Evolutionary conservation across 345 rosid genomes (phyloP).

Genomic region (Salix suchowensis): DNA sequence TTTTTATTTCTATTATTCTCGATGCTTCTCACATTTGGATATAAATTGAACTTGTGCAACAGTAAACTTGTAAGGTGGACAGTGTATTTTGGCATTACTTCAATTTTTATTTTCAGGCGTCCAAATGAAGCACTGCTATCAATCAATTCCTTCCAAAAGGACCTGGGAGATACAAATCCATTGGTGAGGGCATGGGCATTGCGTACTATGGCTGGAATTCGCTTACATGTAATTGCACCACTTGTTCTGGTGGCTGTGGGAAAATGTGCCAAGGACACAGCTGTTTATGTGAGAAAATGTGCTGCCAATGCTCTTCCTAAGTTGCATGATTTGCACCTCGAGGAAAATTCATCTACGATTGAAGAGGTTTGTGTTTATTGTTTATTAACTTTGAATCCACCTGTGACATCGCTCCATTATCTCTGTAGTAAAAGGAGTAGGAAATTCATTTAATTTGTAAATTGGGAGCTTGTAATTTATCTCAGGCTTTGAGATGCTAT

Average conservation of each 20-base stretch:
- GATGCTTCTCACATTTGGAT: neutral
- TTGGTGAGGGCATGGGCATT: conserved; percentile 98
- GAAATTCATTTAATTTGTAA: too few species aligned
- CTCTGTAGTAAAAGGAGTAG: too few species aligned
- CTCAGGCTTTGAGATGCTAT: too few species aligned
- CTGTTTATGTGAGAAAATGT: conserved; percentile 87
- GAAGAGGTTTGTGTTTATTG: conserved; percentile 58
- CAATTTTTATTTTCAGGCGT: conserved; percentile 48
- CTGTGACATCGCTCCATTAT: too few species aligned
- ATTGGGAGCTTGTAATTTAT: too few species aligned
- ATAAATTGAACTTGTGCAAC: neutral
- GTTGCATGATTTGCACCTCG: conserved; percentile 72
- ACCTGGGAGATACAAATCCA: conserved; percentile 92
- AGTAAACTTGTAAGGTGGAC: neutral
- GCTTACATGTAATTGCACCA: conserved; percentile 81
- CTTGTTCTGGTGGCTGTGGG: conserved; percentile 75
- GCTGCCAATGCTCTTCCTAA: conserved; percentile 97
- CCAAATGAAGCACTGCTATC: conserved; percentile 95
- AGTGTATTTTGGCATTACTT: neutral
- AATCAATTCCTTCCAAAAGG: conserved; percentile 90
- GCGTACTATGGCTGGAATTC: conserved; percentile 95
- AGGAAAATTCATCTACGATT: conserved; percentile 62
- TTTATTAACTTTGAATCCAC: neutral
- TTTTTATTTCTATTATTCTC: neutral
- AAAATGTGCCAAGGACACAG: conserved; percentile 89